Base-by-base conservation (phyloP, 2,329 filamentous ascomycete species). In the Paecilomyces fulvus region DNA sequence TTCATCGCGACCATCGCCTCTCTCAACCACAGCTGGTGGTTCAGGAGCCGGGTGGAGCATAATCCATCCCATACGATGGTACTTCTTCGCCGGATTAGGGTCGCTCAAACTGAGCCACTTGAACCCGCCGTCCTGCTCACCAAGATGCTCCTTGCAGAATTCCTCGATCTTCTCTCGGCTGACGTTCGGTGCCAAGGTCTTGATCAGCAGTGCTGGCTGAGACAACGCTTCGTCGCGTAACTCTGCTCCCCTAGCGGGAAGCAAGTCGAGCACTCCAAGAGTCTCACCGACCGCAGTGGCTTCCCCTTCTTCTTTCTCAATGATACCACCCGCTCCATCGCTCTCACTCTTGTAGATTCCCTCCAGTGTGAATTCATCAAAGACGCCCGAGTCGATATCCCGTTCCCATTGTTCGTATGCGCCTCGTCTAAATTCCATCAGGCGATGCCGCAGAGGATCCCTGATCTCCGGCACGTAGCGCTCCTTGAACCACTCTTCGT, bases 401-500 rank as follows among this genome's bases (percentile, higher is more conserved):
- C 86, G 85, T 67, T 92, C 87, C 92, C 94, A 99, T 64, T 94
- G 89, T 51, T 81, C 83, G 72, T 94, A 96, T 54, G 85, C 83
- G 12, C 83, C 84, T 46, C 86, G 84, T 51, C 95, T 87, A 68
- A 89, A 91, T 51, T 91, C 87, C 71, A 87, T 88, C 54, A 97
- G 77, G 65, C 90, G 87, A 58, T 79, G 77, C 56, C 88, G 86
- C 66, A 96, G 84, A 1, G 82, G 80, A 62, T 92, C 86, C 54
- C 89, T 82, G 55, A 92, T 84, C 63, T 94, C 90, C 0, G 90
- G 83, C 30, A 95, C 86, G 65, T 99, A 99, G 69, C 90, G 86
- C 74, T 99, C 94, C 64, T 87, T 90, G 76, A 99, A 99, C 94
- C 94, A 99, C 70, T 99, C 92, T 71, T 99, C 94, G 49, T 86